phyloP scores from a whole-genome alignment of 768 basidiomycete genomes.

The Dictyophora rubrovolvata region DNA sequence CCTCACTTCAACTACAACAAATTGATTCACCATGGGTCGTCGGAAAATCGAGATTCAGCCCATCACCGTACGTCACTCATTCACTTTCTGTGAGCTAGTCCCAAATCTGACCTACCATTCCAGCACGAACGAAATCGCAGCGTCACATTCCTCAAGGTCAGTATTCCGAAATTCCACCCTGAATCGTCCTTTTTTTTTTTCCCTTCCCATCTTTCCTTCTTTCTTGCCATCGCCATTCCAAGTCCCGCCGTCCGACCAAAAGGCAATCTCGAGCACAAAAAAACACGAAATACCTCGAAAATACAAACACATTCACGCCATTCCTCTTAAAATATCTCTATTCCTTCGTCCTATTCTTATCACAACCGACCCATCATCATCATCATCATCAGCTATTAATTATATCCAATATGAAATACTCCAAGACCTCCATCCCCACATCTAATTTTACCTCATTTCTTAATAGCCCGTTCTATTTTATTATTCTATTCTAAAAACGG shows the following conservation, averaged over 20 bases:
- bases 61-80: conserved; percentile 51
- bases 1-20: not conserved
- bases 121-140: conserved; percentile 89
- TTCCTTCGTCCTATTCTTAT: no score
- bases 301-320: not conserved
- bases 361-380: no score
- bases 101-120: conserved; percentile 20
- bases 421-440: conserved; percentile 14
- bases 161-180: conserved; percentile 13
- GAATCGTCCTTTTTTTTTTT: not conserved
- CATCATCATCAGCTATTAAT: no score
- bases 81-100: conserved; percentile 11
- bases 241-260: no score
- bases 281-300: not conserved
- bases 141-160: conserved; percentile 83
- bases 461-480: no score
- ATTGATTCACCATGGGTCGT: conserved; percentile 34
- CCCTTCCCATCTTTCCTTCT: not conserved
- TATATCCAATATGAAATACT: no score
- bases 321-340: not conserved
- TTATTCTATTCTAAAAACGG: no score
- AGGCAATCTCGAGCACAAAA: no score
- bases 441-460: no score
- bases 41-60: conserved; percentile 79
- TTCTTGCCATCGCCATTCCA: not conserved